These are phyloP conservation scores for Trichophaea hybrida DNA, from an alignment of 2,329 filamentous ascomycete species.

Conservation along the genomic window DNA sequence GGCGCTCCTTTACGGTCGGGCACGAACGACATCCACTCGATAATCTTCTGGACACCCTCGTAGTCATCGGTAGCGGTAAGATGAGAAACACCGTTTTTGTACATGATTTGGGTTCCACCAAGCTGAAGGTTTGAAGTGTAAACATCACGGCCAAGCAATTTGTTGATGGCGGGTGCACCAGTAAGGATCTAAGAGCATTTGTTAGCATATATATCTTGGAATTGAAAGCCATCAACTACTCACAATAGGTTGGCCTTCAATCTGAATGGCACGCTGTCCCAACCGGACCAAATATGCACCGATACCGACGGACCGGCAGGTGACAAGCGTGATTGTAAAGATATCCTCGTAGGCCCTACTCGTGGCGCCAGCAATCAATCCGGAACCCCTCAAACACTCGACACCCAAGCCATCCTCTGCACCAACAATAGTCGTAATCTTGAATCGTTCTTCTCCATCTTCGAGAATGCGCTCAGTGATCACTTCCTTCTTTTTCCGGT, in stretches of 20 bases:
- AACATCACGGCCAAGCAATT: constrained; percentile 90
- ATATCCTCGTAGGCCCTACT: constrained; percentile 97
- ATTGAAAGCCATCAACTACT: constrained; percentile 9
- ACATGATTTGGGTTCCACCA: constrained; percentile 99
- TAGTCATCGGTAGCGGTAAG: constrained; percentile 98
- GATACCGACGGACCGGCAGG: constrained; percentile 96
- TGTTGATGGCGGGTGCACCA: constrained; percentile 94
- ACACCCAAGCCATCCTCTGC: constrained; percentile 93
- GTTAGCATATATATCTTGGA: not conserved
- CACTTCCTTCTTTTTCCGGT: constrained; percentile 57
- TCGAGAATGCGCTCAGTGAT: constrained; percentile 79
- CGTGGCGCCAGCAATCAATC: constrained; percentile 94
- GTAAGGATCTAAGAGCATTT: constrained; percentile 53
- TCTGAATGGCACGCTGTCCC: constrained; percentile 94
- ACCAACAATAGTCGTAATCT: constrained; percentile 86
- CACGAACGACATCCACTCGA: constrained; percentile 94
- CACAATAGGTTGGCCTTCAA: constrained; percentile 86
- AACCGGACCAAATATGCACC: constrained; percentile 97
- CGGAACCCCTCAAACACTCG: constrained; percentile 90
- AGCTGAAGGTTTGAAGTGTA: constrained; percentile 99
- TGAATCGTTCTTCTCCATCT: constrained; percentile 77
- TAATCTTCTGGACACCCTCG: constrained; percentile 91
- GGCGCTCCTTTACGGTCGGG: constrained; percentile 89
- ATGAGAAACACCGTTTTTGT: constrained; percentile 98
- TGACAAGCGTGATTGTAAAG: constrained; percentile 94